Base-by-base conservation (phyloP, 73 alveolate genomes). In the Effrenium voratum region DNA sequence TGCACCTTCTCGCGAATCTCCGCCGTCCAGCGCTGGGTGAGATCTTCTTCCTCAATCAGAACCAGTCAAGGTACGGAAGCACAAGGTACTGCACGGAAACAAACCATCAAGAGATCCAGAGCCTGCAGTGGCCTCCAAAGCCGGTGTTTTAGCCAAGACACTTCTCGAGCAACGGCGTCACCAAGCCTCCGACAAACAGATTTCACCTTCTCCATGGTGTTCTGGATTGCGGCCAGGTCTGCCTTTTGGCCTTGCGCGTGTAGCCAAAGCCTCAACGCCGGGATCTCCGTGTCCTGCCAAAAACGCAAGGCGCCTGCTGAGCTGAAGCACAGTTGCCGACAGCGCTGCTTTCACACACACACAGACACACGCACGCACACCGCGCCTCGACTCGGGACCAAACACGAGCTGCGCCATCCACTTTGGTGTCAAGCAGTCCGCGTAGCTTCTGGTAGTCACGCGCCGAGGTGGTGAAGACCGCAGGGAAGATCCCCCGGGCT, bases 211-310 rank as follows among this genome's bases (percentile, higher is more conserved):
- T 84, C 81, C 59, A 55, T 60, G 4, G 81, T 80, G 32, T 57
- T 84, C 81, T 50, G 60, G 30, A 84, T 40, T 1, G 93, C 93
- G 5, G 59, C 59, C 16, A 84, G 41, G 43, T 84, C 79, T 40
- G 93, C 93, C 43, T 59, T 84, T 80, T 57, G 93, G 52, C 93
- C 93, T 57, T 84, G 93, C 16, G 93, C 93, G 36, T 84, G 93
- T 34, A 84, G 59, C 93, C 93, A 84, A 10, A 70, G 80, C 16
- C 93, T 57, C 32, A 84, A 84, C 81, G 59, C 93, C 8, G 93
- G 93, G 28, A 84, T 84, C 93, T 84, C 93, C 50, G 93, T 84
- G 80, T 84, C 93, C 93, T 82, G 52, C 26, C 30, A 32, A 32
- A 36, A 12, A n/a, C n/a, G n/a, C n/a, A n/a, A n/a, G n/a, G n/a